Base-by-base conservation (phyloP, 192 early-diverging fungal genomes). In the Fimicolochytrium jonesii region DNA sequence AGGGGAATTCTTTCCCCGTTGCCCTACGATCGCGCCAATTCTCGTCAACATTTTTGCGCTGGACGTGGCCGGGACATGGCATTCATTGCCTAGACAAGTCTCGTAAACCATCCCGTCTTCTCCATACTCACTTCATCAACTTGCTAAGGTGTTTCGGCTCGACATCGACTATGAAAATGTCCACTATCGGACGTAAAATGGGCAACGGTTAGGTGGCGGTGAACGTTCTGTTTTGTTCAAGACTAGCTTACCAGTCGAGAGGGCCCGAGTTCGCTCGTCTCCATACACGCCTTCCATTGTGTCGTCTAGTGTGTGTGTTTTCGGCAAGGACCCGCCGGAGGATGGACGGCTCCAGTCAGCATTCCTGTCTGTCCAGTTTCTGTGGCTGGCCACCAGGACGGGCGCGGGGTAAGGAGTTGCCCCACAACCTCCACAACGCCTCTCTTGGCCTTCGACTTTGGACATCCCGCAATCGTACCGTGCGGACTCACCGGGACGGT, bases 111-210 rank as follows among this genome's bases (percentile, higher is more conserved):
- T n/a, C 13, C 7, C 17, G 61, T 29, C 23, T 9, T 10, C 25
- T 9, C 18, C 20, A 15, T 15, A 48, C 59, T 17, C 62, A 68
- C 67, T 68, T 68, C 18, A 68, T 68, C 7, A 61, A 18, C 6
- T 18, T 33, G 47, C 67, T 68, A 10, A 52, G 34, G 30, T 56
- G 22, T 23, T 56, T 35, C 10, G 67, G 67, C 13, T 61, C 59
- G 25, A 68, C 50, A 11, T 3, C 33, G 13, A 34, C 28, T 6
- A 46, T 31, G 33, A 41, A 68, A 13, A 61, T 32, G 31, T 68
- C 67, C 25, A 61, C 67, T 68, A 17, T 18, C 3, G 39, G 15
- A n/a, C n/a, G n/a, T n/a, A n/a, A 11, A 49, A 3, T 9, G 15
- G 4, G 13, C 13, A 31, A 20, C 29, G 6, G 33, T 32, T 2